Evolutionary conservation across 1,139 yeast genomes (phyloP), one percentile per base, ranked within the genome.

Genomic region (Suhomyces anneliseae): DNA sequence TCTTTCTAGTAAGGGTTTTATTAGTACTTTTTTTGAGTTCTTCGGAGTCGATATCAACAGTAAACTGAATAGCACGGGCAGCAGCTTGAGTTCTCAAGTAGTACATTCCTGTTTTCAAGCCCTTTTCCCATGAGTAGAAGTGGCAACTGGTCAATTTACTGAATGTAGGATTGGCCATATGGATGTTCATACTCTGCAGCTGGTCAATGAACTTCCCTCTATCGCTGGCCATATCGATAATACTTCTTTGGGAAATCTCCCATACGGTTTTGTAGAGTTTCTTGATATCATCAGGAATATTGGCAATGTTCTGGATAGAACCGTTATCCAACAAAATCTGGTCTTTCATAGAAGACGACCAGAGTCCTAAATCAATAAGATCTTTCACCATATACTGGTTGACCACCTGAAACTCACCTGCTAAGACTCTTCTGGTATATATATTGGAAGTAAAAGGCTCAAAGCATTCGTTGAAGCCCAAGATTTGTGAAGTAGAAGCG

Each of bases 11-110:
- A 24, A 41, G 31, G 7, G 8, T n/a, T 8, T 27, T 34, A 15
- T 29, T 3, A 1, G 43, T 14, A 3, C 11, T 6, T n/a, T 33
- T 8, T 1, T 9, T 9, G 6, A 19, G 15, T 5, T 19, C 34
- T 12, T 12, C 11, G 7, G 57, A 58, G 2, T 52, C 49, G 1
- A 44, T 39, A 62, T 88, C 95, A 40, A 92, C 82, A 8, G 97
- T 92, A 64, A 90, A 92, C 70, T 90, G 95, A 57, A 92, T 92
- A 32, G 98, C 96, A 44, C 93, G 85, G 29, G 96, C 79, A 3
- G 98, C 97, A 34, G 97, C 97, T 74, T 87, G 95, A 6, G 98
- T 80, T 66, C 85, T 71, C 56, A 81, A 69, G 58, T 81, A 81
- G 64, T 81, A 81, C 83, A 81, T 80, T 54, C 85, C 85, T 38